Conservation (phyloP, 345 rosid genomes). For the Citrus maxima region DNA sequence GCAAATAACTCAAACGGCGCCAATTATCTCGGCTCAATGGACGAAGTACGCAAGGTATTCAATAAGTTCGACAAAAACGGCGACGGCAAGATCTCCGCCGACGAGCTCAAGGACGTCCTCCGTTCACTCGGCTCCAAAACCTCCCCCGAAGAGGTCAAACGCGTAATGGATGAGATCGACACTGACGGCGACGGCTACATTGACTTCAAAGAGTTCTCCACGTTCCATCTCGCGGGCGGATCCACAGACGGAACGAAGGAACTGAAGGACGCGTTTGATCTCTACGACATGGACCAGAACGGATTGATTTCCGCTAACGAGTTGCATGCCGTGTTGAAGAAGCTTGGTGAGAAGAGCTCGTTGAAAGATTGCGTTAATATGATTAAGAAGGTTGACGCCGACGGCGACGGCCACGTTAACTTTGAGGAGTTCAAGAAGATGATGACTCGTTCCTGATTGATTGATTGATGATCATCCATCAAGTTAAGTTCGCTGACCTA, state of each 20-base stretch:
- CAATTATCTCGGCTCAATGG: slow-evolving; percentile 37
- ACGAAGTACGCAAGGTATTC: slow-evolving; percentile 56
- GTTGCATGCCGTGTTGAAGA: slow-evolving; percentile 74
- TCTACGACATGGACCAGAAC: slow-evolving; percentile 77
- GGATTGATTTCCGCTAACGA: slow-evolving; percentile 77
- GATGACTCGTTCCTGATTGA: slow-evolving; percentile 51
- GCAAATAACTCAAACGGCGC: not conserved
- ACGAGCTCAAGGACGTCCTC: slow-evolving; percentile 63
- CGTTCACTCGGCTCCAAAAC: slow-evolving; percentile 48
- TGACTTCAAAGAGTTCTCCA: slow-evolving; percentile 73
- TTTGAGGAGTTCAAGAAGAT: slow-evolving; percentile 92
- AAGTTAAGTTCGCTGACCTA: not conserved
- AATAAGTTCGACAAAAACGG: slow-evolving; percentile 79
- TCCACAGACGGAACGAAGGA: slow-evolving; percentile 32
- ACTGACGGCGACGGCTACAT: slow-evolving; percentile 81
- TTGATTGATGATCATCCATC: not conserved
- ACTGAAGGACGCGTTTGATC: slow-evolving; percentile 77
- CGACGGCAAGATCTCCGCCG: slow-evolving; percentile 82
- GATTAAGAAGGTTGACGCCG: slow-evolving; percentile 81
- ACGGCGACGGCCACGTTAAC: slow-evolving; percentile 91
- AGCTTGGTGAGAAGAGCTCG: slow-evolving; percentile 69
- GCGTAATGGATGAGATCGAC: slow-evolving; percentile 76
- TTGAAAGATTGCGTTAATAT: slow-evolving; percentile 68
- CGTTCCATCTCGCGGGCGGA: slow-evolving; percentile 27
- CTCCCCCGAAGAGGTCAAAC: slow-evolving; percentile 47